A percentile compares a stretch with the other conserved stretches of the same genome.
These are phyloP conservation scores for Xylaria acuta DNA, from an alignment of 495 filamentous ascomycete genomes.

Conservation along the genomic window DNA sequence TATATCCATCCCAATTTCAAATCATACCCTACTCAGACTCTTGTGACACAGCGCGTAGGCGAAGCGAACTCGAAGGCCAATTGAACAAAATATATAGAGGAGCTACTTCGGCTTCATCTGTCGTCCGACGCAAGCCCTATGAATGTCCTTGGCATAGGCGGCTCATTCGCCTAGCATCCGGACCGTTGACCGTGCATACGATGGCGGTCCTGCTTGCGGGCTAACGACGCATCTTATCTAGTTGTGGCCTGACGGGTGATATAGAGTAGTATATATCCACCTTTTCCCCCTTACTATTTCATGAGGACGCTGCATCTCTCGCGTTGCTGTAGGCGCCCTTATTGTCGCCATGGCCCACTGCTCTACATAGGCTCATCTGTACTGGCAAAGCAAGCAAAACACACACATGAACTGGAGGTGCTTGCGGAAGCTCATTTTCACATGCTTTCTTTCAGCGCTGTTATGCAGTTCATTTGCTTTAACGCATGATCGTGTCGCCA, in stretches of 20 bases:
- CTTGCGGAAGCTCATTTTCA: background rate
- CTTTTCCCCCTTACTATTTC: background rate
- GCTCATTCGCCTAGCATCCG: slow-evolving; percentile 12
- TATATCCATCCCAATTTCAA: background rate
- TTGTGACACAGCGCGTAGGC: slow-evolving; percentile 2
- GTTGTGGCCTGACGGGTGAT: background rate
- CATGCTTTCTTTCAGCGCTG: background rate
- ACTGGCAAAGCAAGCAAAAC: background rate
- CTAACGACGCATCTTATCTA: slow-evolving; percentile 7
- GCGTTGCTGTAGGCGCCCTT: background rate
- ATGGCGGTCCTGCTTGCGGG: slow-evolving; percentile 1
- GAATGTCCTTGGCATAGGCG: background rate
- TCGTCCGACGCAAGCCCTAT: slow-evolving; percentile 14
- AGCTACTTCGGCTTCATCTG: slow-evolving; percentile 1
- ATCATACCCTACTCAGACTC: background rate
- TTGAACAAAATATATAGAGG: background rate
- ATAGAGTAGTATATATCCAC: slow-evolving; percentile 8
- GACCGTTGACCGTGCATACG: background rate
- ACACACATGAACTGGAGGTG: background rate
- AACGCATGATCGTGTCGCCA: background rate
- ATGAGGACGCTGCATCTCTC: background rate
- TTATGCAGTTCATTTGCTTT: background rate
- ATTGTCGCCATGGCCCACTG: slow-evolving; percentile 9
- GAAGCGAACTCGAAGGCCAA: background rate
- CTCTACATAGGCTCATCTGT: background rate